Evolutionary conservation across 805 yeast genomes (phyloP), one percentile per base, ranked within the genome.

Genomic region (Monosporozyma aerobia): DNA sequence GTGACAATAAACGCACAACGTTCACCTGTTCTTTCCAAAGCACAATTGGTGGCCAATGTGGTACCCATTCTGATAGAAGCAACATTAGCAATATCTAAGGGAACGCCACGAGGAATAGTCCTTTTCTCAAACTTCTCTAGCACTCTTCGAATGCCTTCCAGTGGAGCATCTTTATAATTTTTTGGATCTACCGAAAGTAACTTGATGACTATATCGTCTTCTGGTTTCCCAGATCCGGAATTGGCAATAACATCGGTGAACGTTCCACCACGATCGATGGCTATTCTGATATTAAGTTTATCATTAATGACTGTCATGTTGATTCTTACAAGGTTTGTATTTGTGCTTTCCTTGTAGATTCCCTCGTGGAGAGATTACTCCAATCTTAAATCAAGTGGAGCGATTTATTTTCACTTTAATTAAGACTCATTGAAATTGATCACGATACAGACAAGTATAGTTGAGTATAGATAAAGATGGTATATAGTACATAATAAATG

Each of bases 31-130:
- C 98, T 77, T 64, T 92, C 98, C 54, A 92, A 74, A 35, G 94
- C 76, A 1, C 98, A 97, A 70, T 92, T 92, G 7, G 98, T 92
- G 1, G 99, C 98, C 10, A 90, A 94, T 0, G 97, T 90, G 3
- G 97, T 90, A 2, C 97, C 97, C 86, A 90, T 83, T 52, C 96
- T 74, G 48, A 90, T 80, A 44, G 83, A 78, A 51, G 80, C 81
- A 40, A 89, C 85, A 2, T 70, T 69, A 3, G 81, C 75, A 1
- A 87, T 76, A 54, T 84, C 88, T 54, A 90, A 68, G 3, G 79
- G 81, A 39, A 67, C 67, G 8, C 79, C 79, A 49, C 87, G 74
- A 3, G 90, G 83, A 49, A 87, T 85, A 9, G 63, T 48, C 6
- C 63, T 67, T 1, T 78, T 77, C 1, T 80, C 77, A 55, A 80